Base-by-base conservation (phyloP, 2,329 filamentous ascomycete species). In the Colletotrichum falcatum region DNA sequence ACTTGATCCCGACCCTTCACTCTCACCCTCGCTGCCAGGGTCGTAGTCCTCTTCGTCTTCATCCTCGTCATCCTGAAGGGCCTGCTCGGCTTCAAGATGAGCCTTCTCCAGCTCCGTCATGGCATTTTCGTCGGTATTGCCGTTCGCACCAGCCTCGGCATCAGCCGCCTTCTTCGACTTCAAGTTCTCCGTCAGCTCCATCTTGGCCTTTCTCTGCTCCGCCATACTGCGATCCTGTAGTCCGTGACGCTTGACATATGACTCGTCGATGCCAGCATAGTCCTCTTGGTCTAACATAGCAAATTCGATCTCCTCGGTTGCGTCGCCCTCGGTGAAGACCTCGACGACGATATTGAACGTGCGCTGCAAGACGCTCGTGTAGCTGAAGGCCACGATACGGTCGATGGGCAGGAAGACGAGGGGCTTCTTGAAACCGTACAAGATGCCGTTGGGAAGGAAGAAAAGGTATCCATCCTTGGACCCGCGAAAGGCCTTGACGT, bases 351-450 rank as follows among this genome's bases (percentile, higher is more conserved):
- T 85, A 74, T 92, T 92, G 74, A 92, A 92, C 0, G 90, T 92
- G 28, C 90, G 85, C 76, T 91, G 90, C 55, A 92, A 81, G 33
- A 92, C 89, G 69, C 83, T 91, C 6, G 89, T 91, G 77, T 91
- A 92, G 75, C 88, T 91, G n/a, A 91, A 83, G 2, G 89, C 88
- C 0, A 83, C 83, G 61, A 92, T 89, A 16, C 86, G 83, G 62
- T 87, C 85, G 23, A 91, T 83, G 5, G 89, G 88, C 6, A 92
- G 82, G 74, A 91, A 92, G 28, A 91, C 80, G 2, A 92, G 78
- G 0, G 90, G 90, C 78, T 92, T 92, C 79, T 91, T 92, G 82
- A 90, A 92, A 0, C 85, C 90, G 89, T 90, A 92, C 9, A 92
- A 77, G 64, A 92, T 91, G 18, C 90, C 90, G 33, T 84, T 89